Percentiles rank a stretch among this genome's conserved stretches.
phyloP scores from a whole-genome alignment of 768 basidiomycete species.

The Fomitopsis serialis region DNA sequence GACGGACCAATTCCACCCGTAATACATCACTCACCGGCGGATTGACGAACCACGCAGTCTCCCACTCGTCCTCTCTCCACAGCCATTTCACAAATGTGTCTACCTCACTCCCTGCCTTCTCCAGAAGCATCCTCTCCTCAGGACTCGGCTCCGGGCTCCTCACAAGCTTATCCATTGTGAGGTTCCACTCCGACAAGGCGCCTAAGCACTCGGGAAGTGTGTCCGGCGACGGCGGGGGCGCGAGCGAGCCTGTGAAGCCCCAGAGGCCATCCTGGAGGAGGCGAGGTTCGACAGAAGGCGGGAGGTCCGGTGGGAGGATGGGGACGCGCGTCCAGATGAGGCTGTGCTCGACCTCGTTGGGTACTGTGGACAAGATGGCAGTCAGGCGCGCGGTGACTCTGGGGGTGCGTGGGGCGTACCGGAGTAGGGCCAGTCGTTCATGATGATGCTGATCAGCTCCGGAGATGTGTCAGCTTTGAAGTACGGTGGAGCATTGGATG shows the following conservation, averaged over 20 bases:
- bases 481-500: conserved; percentile 41
- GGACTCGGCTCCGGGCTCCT: conserved; percentile 43
- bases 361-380: conserved; percentile 50
- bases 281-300: conserved; percentile 44
- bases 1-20: not conserved
- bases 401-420: conserved; percentile 32
- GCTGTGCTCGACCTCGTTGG: conserved; percentile 65
- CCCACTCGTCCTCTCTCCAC: conserved; percentile 76
- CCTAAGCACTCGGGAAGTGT: conserved; percentile 51
- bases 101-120: conserved; percentile 51
- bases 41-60: conserved; percentile 90
- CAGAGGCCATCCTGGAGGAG: conserved; percentile 74
- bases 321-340: conserved; percentile 77
- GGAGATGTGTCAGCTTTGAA: conserved; percentile 61
- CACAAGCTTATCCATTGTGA: conserved; percentile 58
- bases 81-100: conserved; percentile 54
- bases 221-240: conserved; percentile 56
- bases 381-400: not conserved
- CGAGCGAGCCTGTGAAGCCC: conserved; percentile 65
- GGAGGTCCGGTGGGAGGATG: conserved; percentile 56
- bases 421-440: conserved; percentile 89
- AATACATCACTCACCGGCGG: conserved; percentile 55
- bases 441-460: conserved; percentile 62
- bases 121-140: conserved; percentile 48
- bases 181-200: conserved; percentile 63